Evolutionary conservation across 225 moss, liverwort and hornwort genomes (phyloP).

Genomic region (Anthoceros angustus): DNA sequence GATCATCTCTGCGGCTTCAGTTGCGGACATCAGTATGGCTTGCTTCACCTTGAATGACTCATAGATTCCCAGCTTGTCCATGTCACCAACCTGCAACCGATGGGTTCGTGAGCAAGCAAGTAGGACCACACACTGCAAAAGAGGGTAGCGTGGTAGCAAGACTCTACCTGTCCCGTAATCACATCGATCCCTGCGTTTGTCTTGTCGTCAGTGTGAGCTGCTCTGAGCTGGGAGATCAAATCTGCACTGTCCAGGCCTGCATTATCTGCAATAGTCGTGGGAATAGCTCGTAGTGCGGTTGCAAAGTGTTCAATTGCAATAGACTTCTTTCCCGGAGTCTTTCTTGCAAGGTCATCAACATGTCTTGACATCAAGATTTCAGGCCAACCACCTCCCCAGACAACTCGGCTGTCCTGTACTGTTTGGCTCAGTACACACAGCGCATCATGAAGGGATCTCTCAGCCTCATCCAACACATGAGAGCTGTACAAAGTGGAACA

Average conservation of each 20-base stretch:
- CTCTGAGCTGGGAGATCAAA: slow-evolving; percentile 68
- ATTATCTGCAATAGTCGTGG: slow-evolving; percentile 81
- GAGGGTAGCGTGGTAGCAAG: background rate
- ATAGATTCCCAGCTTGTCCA: slow-evolving; percentile 84
- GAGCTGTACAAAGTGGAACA: slow-evolving; percentile 26
- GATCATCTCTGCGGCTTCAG: slow-evolving; percentile 92
- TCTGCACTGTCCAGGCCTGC: slow-evolving; percentile 96
- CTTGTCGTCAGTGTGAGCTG: slow-evolving; percentile 56
- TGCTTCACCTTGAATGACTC: slow-evolving; percentile 98
- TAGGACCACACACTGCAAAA: background rate
- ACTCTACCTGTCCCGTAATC: slow-evolving; percentile 61
- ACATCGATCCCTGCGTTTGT: slow-evolving; percentile 81
- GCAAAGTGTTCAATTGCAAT: slow-evolving; percentile 84
- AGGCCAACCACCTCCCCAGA: slow-evolving; percentile 98
- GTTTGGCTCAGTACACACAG: slow-evolving; percentile 82
- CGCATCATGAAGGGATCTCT: slow-evolving; percentile 91
- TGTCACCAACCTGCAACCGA: slow-evolving; percentile 60
- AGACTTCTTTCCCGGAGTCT: slow-evolving; percentile 84
- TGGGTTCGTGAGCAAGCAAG: background rate
- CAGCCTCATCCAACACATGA: slow-evolving; percentile 84
- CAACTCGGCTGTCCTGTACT: slow-evolving; percentile 79
- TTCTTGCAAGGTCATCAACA: slow-evolving; percentile 78
- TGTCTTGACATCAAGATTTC: slow-evolving; percentile 86
- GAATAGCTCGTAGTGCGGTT: slow-evolving; percentile 72
- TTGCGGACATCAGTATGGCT: slow-evolving; percentile 72